Evolutionary conservation across 2,329 filamentous ascomycete species (phyloP), one percentile per base, ranked within the genome.

Genomic region (Cyphellophora europaea): DNA sequence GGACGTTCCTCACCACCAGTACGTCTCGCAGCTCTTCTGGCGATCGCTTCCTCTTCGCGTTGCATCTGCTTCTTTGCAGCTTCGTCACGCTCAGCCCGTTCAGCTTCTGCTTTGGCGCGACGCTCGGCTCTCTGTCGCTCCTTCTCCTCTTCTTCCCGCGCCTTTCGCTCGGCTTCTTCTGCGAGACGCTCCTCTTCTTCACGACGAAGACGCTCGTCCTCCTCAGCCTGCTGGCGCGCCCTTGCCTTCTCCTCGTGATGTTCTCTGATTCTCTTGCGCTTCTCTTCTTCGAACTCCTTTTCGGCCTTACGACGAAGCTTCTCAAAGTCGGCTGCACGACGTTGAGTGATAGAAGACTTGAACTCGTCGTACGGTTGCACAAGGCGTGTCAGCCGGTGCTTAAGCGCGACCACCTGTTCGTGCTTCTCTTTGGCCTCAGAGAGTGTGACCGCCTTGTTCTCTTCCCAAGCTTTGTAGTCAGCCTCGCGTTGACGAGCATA

Each of bases 261-360:
- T 59, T 95, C 87, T 72, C 86, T 89, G 64, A 87, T 79, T 53
- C 91, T 84, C 47, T 78, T 74, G 25, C 80, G 75, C 62, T 95
- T 93, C 67, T 93, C 86, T 62, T 82, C 82, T 68, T 96, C 84
- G 39, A 96, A 74, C 57, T 98, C 91, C 46, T 82, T 79, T 69
- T 96, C 87, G 19, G 91, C 91, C 53, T 85, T 80, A 59, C 82
- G 87, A 55, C 84, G 84, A 46, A 88, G 83, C 68, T 83, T 89
- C 72, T 96, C 91, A 50, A 96, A 98, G 62, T 96, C 87, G 51
- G 93, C 83, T 55, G 86, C 85, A 50, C 89, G 84, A 55, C 86
- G 81, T 60, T 91, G 81, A 43, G 84, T 83, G 35, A 98, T 77
- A 31, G 79, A 78, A 47, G 79, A 71, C 54, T 83, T 79, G 74